A percentile compares a stretch with the other conserved stretches of the same genome.
Conservation (phyloP, 805 yeast species). For the Torulaspora quercuum region DNA sequence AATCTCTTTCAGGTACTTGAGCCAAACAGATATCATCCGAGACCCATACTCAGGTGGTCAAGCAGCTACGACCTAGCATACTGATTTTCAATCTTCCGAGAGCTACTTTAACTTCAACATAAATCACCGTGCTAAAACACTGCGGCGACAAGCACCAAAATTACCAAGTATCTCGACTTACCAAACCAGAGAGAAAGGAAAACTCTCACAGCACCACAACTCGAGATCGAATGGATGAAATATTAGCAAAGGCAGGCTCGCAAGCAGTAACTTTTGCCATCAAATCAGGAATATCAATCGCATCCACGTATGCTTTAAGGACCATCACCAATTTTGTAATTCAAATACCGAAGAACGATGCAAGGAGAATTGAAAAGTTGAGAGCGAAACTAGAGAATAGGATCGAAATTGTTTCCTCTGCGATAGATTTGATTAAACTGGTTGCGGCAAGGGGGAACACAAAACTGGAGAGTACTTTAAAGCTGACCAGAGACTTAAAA, state of each 20-base stretch:
- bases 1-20: too few species aligned
- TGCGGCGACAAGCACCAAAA: too few species aligned
- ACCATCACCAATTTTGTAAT: slow-evolving; percentile 53
- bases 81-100: too few species aligned
- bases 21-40: too few species aligned
- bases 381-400: slow-evolving; percentile 51
- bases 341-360: slow-evolving; percentile 48
- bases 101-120: too few species aligned
- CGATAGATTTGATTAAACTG: slow-evolving; percentile 63
- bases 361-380: slow-evolving; percentile 41
- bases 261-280: slow-evolving; percentile 80
- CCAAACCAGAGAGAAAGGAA: too few species aligned
- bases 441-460: slow-evolving; percentile 63
- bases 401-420: slow-evolving; percentile 57
- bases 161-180: too few species aligned
- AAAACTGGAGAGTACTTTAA: slow-evolving; percentile 51
- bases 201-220: too few species aligned
- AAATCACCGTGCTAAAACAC: too few species aligned
- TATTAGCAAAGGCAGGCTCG: slow-evolving; percentile 56
- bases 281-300: slow-evolving; percentile 69
- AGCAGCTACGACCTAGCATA: too few species aligned
- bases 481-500: slow-evolving; percentile 53
- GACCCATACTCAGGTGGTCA: too few species aligned
- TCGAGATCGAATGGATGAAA: slow-evolving; percentile 39
- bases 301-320: slow-evolving; percentile 67